Evolutionary conservation across 805 yeast genomes (phyloP).

Genomic region (Diddensiella santjacobensis): DNA sequence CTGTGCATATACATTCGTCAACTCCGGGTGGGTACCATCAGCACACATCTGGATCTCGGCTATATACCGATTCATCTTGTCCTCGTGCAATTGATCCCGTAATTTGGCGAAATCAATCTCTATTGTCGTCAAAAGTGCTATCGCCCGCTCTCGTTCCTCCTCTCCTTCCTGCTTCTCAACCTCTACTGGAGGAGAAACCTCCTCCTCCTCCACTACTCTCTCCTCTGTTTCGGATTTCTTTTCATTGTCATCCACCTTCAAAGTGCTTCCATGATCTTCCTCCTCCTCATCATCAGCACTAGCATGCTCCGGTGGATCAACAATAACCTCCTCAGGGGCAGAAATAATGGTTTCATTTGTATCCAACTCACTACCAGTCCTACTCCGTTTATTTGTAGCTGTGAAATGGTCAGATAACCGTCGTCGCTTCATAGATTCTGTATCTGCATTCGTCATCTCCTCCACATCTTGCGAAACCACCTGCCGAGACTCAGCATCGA

Average conservation of each 20-base stretch:
- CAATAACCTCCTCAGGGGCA: constrained; percentile 22
- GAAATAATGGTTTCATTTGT: constrained; percentile 17
- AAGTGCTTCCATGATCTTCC: background rate
- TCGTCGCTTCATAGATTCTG: background rate
- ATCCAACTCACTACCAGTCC: constrained; percentile 21
- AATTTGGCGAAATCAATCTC: constrained; percentile 83
- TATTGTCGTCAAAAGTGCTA: constrained; percentile 69
- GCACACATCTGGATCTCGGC: constrained; percentile 83
- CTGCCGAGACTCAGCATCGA: constrained; percentile 32
- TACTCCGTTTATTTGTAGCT: constrained; percentile 15
- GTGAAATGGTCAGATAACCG: background rate
- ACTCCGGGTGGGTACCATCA: constrained; percentile 89
- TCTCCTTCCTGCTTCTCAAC: constrained; percentile 24
- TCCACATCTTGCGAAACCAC: constrained; percentile 10
- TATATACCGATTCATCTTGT: constrained; percentile 69
- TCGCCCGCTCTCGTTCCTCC: constrained; percentile 54
- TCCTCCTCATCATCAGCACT: background rate
- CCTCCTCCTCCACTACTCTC: background rate
- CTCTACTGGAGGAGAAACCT: background rate
- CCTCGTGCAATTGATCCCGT: constrained; percentile 80
- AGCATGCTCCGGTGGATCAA: background rate
- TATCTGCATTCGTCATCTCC: constrained; percentile 5
- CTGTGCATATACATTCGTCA: constrained; percentile 64
- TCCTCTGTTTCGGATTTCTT: background rate
- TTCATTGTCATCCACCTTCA: constrained; percentile 1